phyloP scores from a whole-genome alignment of 495 filamentous ascomycete species.

The Penicillium cosmopolitanum region DNA sequence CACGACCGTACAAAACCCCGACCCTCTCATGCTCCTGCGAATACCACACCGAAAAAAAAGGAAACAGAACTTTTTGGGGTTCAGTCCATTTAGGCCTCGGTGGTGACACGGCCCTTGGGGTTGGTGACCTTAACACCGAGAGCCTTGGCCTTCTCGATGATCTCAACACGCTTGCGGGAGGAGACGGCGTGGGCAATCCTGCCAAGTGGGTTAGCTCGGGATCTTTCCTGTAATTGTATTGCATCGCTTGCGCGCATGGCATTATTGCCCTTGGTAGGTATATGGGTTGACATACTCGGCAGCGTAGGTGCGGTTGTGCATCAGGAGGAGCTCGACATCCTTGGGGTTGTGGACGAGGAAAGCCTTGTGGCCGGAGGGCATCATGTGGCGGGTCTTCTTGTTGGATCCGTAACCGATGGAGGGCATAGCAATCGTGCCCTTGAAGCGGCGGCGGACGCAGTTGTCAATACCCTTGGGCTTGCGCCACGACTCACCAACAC shows the following conservation, averaged over 20 bases:
- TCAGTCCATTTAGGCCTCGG: constrained; percentile 77
- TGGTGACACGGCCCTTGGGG: constrained; percentile 96
- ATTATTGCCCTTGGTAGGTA: too few relatives aligned
- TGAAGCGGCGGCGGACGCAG: constrained; percentile 86
- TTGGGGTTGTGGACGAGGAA: constrained; percentile 96
- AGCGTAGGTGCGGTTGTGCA: constrained; percentile 99
- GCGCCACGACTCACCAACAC: constrained; percentile 85
- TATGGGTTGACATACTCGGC: constrained; percentile 76
- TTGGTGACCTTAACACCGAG: constrained; percentile 99
- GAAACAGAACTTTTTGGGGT: constrained; percentile 37
- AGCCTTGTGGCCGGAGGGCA: constrained; percentile 98
- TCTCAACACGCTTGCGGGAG: constrained; percentile 96
- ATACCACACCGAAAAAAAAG: constrained; percentile 27
- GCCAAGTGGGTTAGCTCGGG: constrained; percentile 19
- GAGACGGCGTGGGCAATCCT: constrained; percentile 98
- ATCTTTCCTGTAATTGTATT: neutral
- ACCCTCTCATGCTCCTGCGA: constrained; percentile 32
- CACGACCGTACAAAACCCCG: constrained; percentile 37
- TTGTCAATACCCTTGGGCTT: constrained; percentile 99
- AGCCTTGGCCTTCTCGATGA: constrained; percentile 94
- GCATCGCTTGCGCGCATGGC: too few relatives aligned
- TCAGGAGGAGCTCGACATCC: constrained; percentile 96
- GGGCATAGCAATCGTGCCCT: constrained; percentile 94
- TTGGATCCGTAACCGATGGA: constrained; percentile 98
- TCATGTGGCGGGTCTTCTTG: constrained; percentile 98